phyloP scores from a whole-genome alignment of 2,329 filamentous ascomycete genomes.

The Nemania serpens region DNA sequence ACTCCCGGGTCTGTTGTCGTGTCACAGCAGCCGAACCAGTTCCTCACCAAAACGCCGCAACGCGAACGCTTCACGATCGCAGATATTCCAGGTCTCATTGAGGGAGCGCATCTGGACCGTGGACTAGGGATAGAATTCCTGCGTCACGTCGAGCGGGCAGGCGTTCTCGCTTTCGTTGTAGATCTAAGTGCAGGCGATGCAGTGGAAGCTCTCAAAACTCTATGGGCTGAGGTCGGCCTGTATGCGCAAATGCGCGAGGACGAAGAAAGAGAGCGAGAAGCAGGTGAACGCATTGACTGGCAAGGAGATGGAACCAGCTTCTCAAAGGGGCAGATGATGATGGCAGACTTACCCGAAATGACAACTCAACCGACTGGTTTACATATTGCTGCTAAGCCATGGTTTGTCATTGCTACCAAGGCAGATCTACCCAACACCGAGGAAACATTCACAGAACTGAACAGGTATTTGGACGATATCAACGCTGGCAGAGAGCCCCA shows the following conservation, averaged over 20 bases:
- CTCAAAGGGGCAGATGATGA: constrained; percentile 34
- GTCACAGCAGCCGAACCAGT: constrained; percentile 28
- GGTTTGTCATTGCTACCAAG: constrained; percentile 96
- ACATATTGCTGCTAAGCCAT: constrained; percentile 91
- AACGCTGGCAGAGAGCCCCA: constrained; percentile 67
- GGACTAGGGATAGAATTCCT: constrained; percentile 91
- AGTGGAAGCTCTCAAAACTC: constrained; percentile 73
- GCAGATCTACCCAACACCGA: constrained; percentile 81
- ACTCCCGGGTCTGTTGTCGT: constrained; percentile 39
- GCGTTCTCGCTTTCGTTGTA: constrained; percentile 90
- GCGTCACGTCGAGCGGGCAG: constrained; percentile 90
- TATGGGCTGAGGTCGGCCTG: constrained; percentile 89
- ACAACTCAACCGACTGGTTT: constrained; percentile 46
- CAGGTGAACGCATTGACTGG: constrained; percentile 61
- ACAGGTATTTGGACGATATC: constrained; percentile 71
- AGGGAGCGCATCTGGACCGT: constrained; percentile 88
- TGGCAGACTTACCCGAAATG: constrained; percentile 34
- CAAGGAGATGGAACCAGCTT: constrained; percentile 55
- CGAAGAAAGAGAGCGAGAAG: constrained; percentile 68
- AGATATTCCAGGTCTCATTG: constrained; percentile 92
- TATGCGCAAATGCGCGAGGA: constrained; percentile 83
- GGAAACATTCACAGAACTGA: constrained; percentile 73
- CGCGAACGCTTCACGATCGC: constrained; percentile 89
- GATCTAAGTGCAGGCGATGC: constrained; percentile 83
- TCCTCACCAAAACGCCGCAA: constrained; percentile 35